A percentile compares a stretch with the other conserved stretches of the same genome.
Evolutionary conservation across 192 early-diverging fungal species (phyloP).

Genomic region (Chytriomyces confervae): DNA sequence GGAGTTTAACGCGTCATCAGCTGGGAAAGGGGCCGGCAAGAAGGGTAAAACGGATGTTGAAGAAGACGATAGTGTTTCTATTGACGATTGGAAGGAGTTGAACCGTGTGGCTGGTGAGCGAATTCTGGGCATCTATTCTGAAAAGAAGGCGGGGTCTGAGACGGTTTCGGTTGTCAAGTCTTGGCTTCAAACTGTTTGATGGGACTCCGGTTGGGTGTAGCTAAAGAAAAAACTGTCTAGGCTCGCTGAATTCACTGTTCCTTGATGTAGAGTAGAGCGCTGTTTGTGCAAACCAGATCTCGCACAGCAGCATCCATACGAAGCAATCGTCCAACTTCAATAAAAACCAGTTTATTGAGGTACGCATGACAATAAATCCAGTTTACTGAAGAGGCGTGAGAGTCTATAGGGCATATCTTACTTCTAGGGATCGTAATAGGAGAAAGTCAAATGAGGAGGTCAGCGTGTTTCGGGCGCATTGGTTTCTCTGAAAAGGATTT

Average conservation of each 20-base stretch:
- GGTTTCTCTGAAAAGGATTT: not conserved
- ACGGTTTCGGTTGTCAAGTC: conserved; percentile 25
- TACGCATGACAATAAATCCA: not conserved
- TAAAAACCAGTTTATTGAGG: not conserved
- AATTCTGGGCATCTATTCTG: conserved; percentile 36
- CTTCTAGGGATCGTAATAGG: no score
- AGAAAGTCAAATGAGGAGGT: not conserved
- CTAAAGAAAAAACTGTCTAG: not conserved
- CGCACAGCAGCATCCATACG: not conserved
- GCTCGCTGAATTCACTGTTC: not conserved
- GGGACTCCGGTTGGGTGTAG: not conserved
- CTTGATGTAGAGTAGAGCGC: not conserved
- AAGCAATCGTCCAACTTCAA: not conserved
- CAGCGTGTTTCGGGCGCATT: not conserved
- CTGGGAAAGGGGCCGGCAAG: not conserved
- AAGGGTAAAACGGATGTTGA: conserved; percentile 5
- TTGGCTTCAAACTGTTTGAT: conserved; percentile 33
- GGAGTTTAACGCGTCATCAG: not conserved
- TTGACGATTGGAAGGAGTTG: conserved; percentile 22
- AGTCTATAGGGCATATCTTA: not conserved
- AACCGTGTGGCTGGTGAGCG: conserved; percentile 30
- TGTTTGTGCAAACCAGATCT: not conserved
- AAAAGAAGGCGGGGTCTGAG: conserved; percentile 17
- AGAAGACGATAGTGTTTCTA: not conserved
- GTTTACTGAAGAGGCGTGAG: not conserved